These are phyloP conservation scores for Letharia lupina DNA, from an alignment of 495 filamentous ascomycete genomes.

Conservation along the genomic window DNA sequence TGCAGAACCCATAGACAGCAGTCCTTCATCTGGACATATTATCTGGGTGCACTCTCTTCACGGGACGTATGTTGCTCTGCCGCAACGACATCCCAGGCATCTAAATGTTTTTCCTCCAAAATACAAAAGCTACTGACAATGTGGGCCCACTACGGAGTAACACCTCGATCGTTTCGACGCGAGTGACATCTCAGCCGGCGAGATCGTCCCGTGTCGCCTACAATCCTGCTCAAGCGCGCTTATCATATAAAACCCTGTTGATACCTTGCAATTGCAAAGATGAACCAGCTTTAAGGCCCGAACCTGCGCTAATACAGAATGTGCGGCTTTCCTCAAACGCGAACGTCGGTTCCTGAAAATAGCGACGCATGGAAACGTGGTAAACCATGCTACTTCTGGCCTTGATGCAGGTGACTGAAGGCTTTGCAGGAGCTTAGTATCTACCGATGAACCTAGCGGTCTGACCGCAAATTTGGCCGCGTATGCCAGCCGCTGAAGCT, in stretches of 20 bases:
- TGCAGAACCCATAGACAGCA: not conserved
- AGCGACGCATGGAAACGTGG: not conserved
- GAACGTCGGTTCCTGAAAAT: not conserved
- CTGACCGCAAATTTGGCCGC: not conserved
- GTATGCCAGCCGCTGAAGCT: not conserved
- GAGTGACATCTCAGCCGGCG: not conserved
- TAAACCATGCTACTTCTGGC: not conserved
- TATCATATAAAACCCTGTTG: not conserved
- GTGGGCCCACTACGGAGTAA: not conserved
- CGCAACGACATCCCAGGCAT: not conserved
- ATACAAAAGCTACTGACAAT: not conserved
- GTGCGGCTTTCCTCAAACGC: not conserved
- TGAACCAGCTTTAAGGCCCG: not conserved
- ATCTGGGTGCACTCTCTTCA: not conserved
- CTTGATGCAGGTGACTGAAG: not conserved
- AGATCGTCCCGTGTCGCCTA: not conserved
- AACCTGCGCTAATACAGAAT: not conserved
- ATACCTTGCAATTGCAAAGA: not conserved
- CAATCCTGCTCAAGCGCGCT: not conserved
- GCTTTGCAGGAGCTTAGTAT: not conserved
- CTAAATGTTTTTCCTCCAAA: not conserved
- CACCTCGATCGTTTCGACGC: not conserved
- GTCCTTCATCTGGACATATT: not conserved
- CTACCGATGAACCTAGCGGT: not conserved
- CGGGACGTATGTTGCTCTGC: not conserved